Conservation (phyloP, 768 basidiomycete species). For the Kondoa malvinella region DNA sequence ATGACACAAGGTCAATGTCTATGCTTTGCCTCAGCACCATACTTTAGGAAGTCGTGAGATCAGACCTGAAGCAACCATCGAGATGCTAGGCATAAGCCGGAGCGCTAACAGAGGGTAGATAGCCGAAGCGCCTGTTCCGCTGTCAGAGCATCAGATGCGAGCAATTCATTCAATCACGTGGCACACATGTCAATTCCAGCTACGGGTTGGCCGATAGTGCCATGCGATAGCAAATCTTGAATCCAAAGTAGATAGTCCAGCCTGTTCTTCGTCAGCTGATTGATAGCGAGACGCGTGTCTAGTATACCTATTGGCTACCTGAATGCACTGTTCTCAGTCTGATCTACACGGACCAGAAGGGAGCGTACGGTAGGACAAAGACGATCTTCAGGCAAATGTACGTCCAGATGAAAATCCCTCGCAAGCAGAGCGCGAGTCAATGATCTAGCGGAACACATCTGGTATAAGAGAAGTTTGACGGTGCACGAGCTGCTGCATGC, state of each 20-base stretch:
- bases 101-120: conserved; percentile 72
- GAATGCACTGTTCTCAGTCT: neutral
- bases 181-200: conserved; percentile 54
- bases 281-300: neutral
- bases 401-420: conserved; percentile 51
- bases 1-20: conserved; percentile 60
- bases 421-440: conserved; percentile 62
- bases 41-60: neutral
- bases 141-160: neutral
- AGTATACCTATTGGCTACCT: conserved; percentile 59
- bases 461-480: neutral
- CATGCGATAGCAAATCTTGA: conserved; percentile 45
- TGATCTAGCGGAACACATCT: conserved; percentile 36
- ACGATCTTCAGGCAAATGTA: conserved; percentile 51
- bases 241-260: conserved; percentile 78
- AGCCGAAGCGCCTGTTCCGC: conserved; percentile 77
- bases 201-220: conserved; percentile 27
- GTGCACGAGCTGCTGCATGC: neutral
- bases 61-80: conserved; percentile 53
- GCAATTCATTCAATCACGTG: neutral
- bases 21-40: conserved; percentile 1
- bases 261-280: conserved; percentile 33
- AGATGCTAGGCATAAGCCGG: conserved; percentile 41
- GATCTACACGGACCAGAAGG: neutral
- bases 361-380: conserved; percentile 66